Base-by-base conservation (phyloP, 192 early-diverging fungal genomes). In the Cetraspora pellucida region DNA sequence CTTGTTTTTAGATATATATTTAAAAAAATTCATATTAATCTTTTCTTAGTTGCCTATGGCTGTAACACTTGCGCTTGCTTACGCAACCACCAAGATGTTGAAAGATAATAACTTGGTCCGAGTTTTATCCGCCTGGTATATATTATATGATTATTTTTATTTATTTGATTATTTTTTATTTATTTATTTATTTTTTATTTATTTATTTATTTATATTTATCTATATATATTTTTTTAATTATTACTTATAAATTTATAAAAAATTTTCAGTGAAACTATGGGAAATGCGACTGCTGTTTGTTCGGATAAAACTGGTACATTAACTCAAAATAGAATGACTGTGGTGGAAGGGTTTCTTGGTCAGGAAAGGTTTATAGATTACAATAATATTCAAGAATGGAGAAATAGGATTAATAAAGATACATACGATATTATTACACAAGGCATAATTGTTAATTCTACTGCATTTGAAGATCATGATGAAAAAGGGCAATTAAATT, bases 301-400 rank as follows among this genome's bases (percentile, higher is more conserved):
- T 83, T 93, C 93, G 1, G 93, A 95, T 81, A 95, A 95, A 82
- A 95, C 94, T 10, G 94, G 94, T 14, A 95, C 94, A 3, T 80
- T 95, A 72, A 95, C 94, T 1, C 88, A 93, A 81, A 95, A 95
- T 82, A 86, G 84, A 77, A 95, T 95, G 93, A 93, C 91, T 0
- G 89, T 95, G 2, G 91, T 92, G 16, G 81, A 85, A 68, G 92
- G 88, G 50, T 74, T 83, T 13, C 70, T 93, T 13, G 86, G 90
- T 27, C 77, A 84, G 61, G 52, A 77, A 65, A 43, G 81, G 64
- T 87, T 89, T 79, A 81, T 69, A 43, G 79, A 67, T 23, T 55
- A 81, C 30, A 73, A 82, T 16, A 82, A 87, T 5, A 82, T 80
- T 19, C 82, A 86, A 68, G 75, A 76, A 2, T 91, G 88, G 86